phyloP scores from a whole-genome alignment of 31 red algal species.

The Odonthalia washingtoniensis region DNA sequence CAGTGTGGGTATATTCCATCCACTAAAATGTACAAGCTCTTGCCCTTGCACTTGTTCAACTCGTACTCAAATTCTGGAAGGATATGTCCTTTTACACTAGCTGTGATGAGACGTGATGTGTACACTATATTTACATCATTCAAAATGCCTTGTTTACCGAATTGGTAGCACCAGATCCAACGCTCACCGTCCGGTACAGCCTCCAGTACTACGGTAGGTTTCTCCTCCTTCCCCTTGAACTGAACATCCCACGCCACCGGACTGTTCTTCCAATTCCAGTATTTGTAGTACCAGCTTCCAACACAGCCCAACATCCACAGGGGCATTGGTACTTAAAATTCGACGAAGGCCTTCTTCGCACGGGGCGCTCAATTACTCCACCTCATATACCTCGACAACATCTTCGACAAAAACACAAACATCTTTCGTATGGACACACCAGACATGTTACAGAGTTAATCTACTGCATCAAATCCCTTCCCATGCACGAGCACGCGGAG shows the following conservation, averaged over 20 bases:
- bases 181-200: neutral
- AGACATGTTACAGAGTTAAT: neutral
- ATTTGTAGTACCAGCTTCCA: neutral
- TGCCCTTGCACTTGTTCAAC: neutral
- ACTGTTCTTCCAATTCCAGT: no score
- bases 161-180: neutral
- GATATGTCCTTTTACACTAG: neutral
- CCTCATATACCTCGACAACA: neutral
- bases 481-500: neutral
- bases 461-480: neutral
- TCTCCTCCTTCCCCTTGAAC: no score
- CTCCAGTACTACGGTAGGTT: neutral
- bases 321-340: neutral
- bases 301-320: conserved; percentile 3
- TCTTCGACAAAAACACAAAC: neutral
- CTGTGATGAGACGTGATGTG: neutral
- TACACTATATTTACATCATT: conserved; percentile 9
- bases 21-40: conserved; percentile 1
- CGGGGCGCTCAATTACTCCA: neutral
- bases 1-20: no score
- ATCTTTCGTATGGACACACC: neutral
- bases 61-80: conserved; percentile 4
- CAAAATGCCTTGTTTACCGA: neutral
- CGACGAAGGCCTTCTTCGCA: neutral
- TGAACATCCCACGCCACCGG: no score